Conservation (phyloP, 768 basidiomycete species). For the Coprinellus micaceus region DNA sequence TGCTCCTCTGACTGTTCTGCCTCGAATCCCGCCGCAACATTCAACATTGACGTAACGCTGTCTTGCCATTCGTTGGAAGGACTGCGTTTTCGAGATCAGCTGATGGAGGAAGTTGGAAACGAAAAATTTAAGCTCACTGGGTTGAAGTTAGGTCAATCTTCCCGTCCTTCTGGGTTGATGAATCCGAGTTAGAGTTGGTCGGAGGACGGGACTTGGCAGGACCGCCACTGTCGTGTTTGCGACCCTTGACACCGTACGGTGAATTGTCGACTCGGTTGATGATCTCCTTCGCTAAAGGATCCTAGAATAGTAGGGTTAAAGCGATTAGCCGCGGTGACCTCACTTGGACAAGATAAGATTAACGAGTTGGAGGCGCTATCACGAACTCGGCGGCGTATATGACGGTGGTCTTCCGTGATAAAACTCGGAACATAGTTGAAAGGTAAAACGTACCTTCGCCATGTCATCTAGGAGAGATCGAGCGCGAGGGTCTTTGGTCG, state of each 20-base stretch:
- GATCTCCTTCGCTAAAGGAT: conserved; percentile 76
- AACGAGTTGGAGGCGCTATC: not conserved
- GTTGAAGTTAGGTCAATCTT: conserved; percentile 48
- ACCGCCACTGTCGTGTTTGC: conserved; percentile 41
- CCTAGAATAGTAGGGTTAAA: conserved; percentile 38
- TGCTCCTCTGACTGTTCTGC: not conserved
- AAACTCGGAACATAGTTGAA: conserved; percentile 1
- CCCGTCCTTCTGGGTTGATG: conserved; percentile 17
- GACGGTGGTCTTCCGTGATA: not conserved
- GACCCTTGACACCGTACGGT: conserved; percentile 72
- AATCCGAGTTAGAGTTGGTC: conserved; percentile 22
- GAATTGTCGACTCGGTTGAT: conserved; percentile 78
- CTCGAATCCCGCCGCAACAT: conserved; percentile 19
- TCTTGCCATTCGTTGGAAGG: conserved; percentile 87
- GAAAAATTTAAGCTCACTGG: conserved; percentile 49
- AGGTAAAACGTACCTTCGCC: conserved; percentile 38
- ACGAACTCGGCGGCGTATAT: conserved; percentile 8
- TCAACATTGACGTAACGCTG: conserved; percentile 46
- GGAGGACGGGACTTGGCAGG: conserved; percentile 11
- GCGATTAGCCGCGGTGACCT: conserved; percentile 5
- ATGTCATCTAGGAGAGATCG: conserved; percentile 47
- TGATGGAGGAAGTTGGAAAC: not conserved
- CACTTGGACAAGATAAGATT: not conserved
- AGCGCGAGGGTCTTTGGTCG: conserved; percentile 40
- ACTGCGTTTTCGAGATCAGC: conserved; percentile 32